These are phyloP conservation scores for Skeletonema costatum DNA, from an alignment of 108 stramenopile species.

Conservation along the genomic window DNA sequence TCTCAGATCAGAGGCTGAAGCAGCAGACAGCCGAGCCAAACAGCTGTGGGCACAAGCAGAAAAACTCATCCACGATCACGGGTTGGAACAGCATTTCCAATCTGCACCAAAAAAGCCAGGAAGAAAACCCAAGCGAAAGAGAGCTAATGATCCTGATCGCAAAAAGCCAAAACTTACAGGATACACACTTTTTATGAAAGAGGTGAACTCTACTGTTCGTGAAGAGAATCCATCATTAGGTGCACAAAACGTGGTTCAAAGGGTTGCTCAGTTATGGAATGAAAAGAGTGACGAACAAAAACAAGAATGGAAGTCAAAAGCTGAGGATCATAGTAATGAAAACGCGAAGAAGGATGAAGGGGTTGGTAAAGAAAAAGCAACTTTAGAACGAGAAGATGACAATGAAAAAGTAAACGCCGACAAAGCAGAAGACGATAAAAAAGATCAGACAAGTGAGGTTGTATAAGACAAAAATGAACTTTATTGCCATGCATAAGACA, in stretches of 20 bases:
- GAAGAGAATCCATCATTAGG: neutral
- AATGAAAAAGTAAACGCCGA: neutral
- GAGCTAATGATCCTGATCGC: neutral
- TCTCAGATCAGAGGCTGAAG: neutral
- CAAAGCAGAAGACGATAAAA: neutral
- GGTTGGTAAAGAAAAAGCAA: neutral
- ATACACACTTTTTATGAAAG: neutral
- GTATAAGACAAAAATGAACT: neutral
- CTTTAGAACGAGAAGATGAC: neutral
- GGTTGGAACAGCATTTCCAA: neutral
- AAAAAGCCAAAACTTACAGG: neutral
- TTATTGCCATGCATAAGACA: conserved; percentile 2
- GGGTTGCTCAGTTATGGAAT: neutral
- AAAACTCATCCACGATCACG: neutral
- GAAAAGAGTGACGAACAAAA: neutral
- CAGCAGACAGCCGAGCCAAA: neutral
- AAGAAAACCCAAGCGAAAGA: neutral
- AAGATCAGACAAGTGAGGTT: neutral
- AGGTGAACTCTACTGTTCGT: neutral
- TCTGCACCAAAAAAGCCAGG: neutral
- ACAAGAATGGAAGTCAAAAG: neutral
- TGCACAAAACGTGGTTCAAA: neutral
- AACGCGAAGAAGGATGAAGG: neutral
- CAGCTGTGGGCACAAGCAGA: neutral
- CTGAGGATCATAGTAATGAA: neutral